A percentile compares a stretch with the other conserved stretches of the same genome.
Evolutionary conservation across 768 basidiomycete species (phyloP).

Genomic region (Collybiopsis luxurians): DNA sequence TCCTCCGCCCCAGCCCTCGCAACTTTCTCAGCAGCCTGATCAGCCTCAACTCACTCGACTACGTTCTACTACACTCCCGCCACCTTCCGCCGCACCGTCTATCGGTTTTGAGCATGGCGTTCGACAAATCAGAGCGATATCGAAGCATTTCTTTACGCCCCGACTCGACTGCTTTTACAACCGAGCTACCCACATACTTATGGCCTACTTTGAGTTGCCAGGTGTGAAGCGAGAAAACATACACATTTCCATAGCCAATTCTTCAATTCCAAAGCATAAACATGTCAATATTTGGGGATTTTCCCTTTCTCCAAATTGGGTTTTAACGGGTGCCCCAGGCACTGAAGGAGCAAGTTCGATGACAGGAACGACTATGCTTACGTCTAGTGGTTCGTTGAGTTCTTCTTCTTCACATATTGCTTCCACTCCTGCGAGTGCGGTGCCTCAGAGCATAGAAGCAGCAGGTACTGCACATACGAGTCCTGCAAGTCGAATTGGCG

Average conservation of each 20-base stretch:
- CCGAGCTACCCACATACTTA: background rate
- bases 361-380: slow-evolving; percentile 3
- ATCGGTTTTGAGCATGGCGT: background rate
- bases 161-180: background rate
- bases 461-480: slow-evolving; percentile 2
- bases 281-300: background rate
- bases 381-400: slow-evolving; percentile 7
- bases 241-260: background rate
- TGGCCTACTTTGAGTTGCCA: background rate
- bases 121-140: background rate
- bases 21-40: background rate
- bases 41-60: background rate
- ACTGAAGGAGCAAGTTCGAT: background rate
- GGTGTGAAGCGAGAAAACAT: background rate
- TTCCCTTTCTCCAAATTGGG: background rate
- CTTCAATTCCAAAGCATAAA: background rate
- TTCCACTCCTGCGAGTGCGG: background rate
- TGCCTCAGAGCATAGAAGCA: background rate
- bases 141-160: background rate
- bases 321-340: background rate
- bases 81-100: background rate
- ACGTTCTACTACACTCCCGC: background rate
- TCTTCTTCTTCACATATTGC: background rate
- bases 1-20: background rate
- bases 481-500: background rate